Conservation (phyloP, 345 rosid genomes). For the Melastoma malabathricum region DNA sequence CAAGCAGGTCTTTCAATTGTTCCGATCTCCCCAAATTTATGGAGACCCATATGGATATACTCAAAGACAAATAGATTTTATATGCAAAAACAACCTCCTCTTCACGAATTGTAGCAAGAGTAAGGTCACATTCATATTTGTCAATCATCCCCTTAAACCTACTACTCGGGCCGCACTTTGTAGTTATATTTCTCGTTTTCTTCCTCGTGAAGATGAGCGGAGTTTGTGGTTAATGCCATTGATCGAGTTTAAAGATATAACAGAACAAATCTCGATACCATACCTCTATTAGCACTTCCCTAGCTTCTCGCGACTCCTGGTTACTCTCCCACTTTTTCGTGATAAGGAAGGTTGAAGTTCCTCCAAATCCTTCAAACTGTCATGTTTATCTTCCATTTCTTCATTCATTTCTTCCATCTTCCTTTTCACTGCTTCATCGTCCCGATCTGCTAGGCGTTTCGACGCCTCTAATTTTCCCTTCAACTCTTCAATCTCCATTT, state of each 20-base stretch:
- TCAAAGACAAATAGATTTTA: too few relatives aligned
- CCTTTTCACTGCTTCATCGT: slow-evolving; percentile 50
- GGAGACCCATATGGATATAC: too few relatives aligned
- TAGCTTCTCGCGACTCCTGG: slow-evolving; percentile 40
- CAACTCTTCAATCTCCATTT: slow-evolving; percentile 80
- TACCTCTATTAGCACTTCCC: slow-evolving; percentile 27
- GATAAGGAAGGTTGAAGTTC: slow-evolving; percentile 22
- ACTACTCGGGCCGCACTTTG: too few relatives aligned
- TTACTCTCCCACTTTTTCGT: slow-evolving; percentile 42
- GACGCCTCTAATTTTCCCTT: slow-evolving; percentile 74
- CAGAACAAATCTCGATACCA: not conserved
- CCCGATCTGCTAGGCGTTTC: slow-evolving; percentile 63
- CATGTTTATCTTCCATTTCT: slow-evolving; percentile 39
- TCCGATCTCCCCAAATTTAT: too few relatives aligned
- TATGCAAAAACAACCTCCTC: too few relatives aligned
- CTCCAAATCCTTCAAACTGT: slow-evolving; percentile 23
- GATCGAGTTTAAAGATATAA: not conserved
- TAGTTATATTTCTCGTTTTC: too few relatives aligned
- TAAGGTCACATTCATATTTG: too few relatives aligned
- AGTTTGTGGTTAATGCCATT: not conserved
- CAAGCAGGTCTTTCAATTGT: too few relatives aligned
- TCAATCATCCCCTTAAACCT: too few relatives aligned
- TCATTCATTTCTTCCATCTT: slow-evolving; percentile 61
- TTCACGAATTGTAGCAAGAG: too few relatives aligned
- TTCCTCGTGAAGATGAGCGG: not conserved